Evolutionary conservation across 768 basidiomycete genomes (phyloP).

Genomic region (Termitomyces sp.): DNA sequence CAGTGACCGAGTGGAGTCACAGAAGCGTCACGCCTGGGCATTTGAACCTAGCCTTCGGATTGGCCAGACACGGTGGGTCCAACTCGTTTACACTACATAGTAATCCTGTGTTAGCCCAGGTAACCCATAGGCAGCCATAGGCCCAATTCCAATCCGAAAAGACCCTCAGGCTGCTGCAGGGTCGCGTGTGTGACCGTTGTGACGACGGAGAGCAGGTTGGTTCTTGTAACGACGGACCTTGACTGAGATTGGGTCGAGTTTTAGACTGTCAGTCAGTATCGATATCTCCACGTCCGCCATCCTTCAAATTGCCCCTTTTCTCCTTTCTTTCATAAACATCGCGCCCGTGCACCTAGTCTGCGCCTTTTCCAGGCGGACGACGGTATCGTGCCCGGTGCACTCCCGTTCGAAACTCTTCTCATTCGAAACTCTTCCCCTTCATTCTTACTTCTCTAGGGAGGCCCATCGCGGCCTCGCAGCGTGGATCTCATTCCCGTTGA

Average conservation of each 20-base stretch:
- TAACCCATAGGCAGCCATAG: too few relatives aligned
- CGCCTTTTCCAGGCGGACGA: not conserved
- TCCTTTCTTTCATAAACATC: not conserved
- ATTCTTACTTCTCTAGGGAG: conserved; percentile 6
- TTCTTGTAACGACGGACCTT: conserved; percentile 16
- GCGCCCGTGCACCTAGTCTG: not conserved
- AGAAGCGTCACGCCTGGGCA: too few relatives aligned
- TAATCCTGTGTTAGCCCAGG: too few relatives aligned
- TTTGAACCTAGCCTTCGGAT: too few relatives aligned
- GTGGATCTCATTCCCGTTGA: conserved; percentile 13
- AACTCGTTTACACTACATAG: too few relatives aligned
- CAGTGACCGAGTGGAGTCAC: too few relatives aligned
- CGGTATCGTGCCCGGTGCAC: conserved; percentile 1
- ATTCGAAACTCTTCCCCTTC: conserved; percentile 6
- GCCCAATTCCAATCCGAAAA: too few relatives aligned
- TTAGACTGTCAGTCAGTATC: conserved; percentile 15
- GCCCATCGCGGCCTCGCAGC: conserved; percentile 8
- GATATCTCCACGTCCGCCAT: too few relatives aligned
- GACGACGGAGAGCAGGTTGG: conserved; percentile 12
- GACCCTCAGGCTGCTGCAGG: conserved; percentile 1
- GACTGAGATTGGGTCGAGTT: conserved; percentile 5
- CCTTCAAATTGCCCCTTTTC: conserved; percentile 5
- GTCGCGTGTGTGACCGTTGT: conserved; percentile 19
- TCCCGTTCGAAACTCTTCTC: not conserved
- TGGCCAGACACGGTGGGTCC: too few relatives aligned